Conservation (phyloP, 2,329 filamentous ascomycete genomes). For the Aspergillus awamori region DNA sequence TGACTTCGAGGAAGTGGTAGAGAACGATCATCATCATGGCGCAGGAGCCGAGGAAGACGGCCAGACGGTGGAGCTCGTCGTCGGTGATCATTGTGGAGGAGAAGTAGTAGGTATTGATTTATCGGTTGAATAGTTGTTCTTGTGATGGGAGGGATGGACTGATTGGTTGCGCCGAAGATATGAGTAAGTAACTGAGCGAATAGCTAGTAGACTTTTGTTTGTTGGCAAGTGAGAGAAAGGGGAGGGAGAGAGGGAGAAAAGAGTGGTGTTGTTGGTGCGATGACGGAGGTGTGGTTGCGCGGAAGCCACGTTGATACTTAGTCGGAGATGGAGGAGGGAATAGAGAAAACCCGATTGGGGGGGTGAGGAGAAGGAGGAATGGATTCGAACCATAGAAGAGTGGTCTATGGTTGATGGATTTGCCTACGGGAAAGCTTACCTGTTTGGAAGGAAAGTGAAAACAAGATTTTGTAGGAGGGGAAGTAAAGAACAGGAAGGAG, state of each 20-base stretch:
- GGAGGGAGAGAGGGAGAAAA: too few relatives aligned
- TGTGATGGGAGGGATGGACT: too few relatives aligned
- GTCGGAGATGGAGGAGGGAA: background rate
- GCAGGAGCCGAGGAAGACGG: conserved; percentile 86
- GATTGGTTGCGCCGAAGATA: too few relatives aligned
- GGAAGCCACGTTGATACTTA: too few relatives aligned
- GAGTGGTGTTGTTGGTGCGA: too few relatives aligned
- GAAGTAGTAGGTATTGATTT: background rate
- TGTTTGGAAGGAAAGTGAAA: background rate
- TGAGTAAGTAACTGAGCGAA: too few relatives aligned
- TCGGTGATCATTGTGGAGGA: conserved; percentile 84
- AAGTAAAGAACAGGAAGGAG: background rate
- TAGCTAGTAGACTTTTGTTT: too few relatives aligned
- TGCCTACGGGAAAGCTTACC: conserved; percentile 1
- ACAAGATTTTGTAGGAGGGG: background rate
- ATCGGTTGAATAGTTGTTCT: background rate
- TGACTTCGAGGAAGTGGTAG: conserved; percentile 96
- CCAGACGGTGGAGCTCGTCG: conserved; percentile 83
- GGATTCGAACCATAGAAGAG: background rate
- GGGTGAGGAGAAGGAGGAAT: too few relatives aligned
- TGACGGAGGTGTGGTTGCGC: too few relatives aligned
- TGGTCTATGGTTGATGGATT: too few relatives aligned
- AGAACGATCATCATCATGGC: conserved; percentile 91
- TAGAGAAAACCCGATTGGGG: too few relatives aligned
- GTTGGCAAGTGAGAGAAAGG: too few relatives aligned